These are phyloP conservation scores for Chaetomium tenue DNA, from an alignment of 495 filamentous ascomycete species.

Conservation along the genomic window DNA sequence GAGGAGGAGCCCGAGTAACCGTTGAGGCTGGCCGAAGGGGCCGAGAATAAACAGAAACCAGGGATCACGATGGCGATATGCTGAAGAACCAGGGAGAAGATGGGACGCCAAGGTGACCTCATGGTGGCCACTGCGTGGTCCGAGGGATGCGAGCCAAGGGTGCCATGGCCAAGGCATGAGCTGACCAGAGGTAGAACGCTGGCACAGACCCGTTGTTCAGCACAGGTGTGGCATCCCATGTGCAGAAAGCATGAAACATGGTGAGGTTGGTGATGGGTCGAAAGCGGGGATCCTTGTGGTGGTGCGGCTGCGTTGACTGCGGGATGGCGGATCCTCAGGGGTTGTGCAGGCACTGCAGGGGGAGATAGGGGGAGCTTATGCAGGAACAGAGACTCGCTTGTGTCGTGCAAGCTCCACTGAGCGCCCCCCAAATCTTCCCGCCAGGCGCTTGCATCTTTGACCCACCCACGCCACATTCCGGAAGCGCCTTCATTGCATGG, in stretches of 20 bases:
- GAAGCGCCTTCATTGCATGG: constrained; percentile 16
- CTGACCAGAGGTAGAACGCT: background rate
- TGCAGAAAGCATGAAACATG: constrained; percentile 24
- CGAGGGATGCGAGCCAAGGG: constrained; percentile 22
- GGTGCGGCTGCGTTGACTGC: constrained; percentile 11
- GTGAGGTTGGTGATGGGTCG: constrained; percentile 24
- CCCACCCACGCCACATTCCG: background rate
- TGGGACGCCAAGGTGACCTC: constrained; percentile 19
- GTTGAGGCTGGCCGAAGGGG: constrained; percentile 15
- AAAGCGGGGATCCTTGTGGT: constrained; percentile 20
- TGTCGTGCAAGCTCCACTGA: constrained; percentile 7
- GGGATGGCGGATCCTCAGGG: constrained; percentile 9
- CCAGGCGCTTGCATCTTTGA: background rate
- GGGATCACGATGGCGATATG: constrained; percentile 14
- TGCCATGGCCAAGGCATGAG: constrained; percentile 12
- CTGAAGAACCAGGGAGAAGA: constrained; percentile 9
- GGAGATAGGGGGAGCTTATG: constrained; percentile 15
- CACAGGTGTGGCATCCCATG: constrained; percentile 4
- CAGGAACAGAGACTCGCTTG: constrained; percentile 25
- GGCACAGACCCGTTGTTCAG: constrained; percentile 6
- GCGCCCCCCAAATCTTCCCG: constrained; percentile 19
- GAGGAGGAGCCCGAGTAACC: background rate
- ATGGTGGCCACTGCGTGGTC: constrained; percentile 9
- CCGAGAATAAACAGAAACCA: constrained; percentile 16
- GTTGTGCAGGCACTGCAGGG: constrained; percentile 3